Conservation (phyloP, 768 basidiomycete species). For the Dacryopinax spathularia region DNA sequence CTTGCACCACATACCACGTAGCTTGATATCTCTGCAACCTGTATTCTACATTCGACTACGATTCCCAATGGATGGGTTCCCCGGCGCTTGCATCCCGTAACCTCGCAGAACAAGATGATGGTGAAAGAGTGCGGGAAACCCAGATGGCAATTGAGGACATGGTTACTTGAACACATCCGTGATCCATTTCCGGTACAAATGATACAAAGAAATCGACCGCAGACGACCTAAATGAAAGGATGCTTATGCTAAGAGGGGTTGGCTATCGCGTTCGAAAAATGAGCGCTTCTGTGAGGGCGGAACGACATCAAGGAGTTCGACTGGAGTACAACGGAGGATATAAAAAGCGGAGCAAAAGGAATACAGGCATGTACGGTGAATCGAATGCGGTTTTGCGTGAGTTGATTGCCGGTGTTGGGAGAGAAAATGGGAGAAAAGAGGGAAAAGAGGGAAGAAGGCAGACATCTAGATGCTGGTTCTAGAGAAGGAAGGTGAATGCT, state of each 20-base stretch:
- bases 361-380: not conserved
- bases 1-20: too few species aligned
- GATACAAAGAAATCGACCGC: conserved; percentile 3
- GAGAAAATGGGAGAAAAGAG: not conserved
- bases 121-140: too few species aligned
- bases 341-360: not conserved
- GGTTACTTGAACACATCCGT: not conserved
- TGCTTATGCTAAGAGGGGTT: not conserved
- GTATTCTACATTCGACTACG: too few species aligned
- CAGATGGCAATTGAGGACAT: too few species aligned
- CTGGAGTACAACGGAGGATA: not conserved
- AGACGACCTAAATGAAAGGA: conserved; percentile 1
- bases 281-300: not conserved
- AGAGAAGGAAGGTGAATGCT: not conserved
- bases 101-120: too few species aligned
- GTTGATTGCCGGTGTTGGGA: too few species aligned
- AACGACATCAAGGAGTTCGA: not conserved
- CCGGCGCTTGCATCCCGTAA: too few species aligned
- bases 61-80: too few species aligned
- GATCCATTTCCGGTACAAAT: conserved; percentile 2
- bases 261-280: not conserved
- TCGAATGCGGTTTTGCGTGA: conserved; percentile 4
- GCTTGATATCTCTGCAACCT: too few species aligned
- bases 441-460: not conserved
- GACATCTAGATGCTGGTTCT: not conserved